A percentile compares a stretch with the other conserved stretches of the same genome.
These are phyloP conservation scores for Gautieria morchelliformis DNA, from an alignment of 768 basidiomycete genomes.

Conservation along the genomic window DNA sequence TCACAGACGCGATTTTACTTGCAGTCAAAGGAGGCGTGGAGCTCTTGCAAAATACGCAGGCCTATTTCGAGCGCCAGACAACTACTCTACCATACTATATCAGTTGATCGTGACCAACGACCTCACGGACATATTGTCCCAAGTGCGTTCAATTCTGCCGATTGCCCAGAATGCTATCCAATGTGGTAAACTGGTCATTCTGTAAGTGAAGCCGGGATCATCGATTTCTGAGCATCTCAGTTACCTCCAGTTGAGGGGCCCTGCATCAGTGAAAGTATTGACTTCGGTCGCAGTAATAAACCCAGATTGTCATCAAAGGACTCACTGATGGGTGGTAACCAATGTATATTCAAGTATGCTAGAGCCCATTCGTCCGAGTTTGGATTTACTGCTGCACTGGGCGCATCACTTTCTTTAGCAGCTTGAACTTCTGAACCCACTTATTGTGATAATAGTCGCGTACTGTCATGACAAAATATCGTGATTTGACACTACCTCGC, in stretches of 20 bases:
- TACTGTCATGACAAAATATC: conserved; percentile 21
- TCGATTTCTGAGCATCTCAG: neutral
- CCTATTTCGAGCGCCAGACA: too few relatives aligned
- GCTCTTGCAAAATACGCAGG: too few relatives aligned
- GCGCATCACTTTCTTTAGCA: neutral
- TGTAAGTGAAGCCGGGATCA: neutral
- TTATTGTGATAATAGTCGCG: conserved; percentile 23
- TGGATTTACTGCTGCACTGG: neutral
- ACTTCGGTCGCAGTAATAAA: conserved; percentile 24
- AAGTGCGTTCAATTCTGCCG: conserved; percentile 2
- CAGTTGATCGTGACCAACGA: too few relatives aligned
- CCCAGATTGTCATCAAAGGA: conserved; percentile 26
- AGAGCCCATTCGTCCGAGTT: conserved; percentile 17
- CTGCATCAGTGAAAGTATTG: conserved; percentile 20
- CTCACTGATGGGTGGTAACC: conserved; percentile 20
- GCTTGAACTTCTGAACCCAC: neutral
- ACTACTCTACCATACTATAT: too few relatives aligned
- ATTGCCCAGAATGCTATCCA: conserved; percentile 26
- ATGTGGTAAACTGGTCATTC: conserved; percentile 16
- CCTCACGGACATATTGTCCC: too few relatives aligned
- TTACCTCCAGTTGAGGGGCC: conserved; percentile 22
- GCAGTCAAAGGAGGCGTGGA: too few relatives aligned
- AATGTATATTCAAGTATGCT: conserved; percentile 13
- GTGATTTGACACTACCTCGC: conserved; percentile 20
- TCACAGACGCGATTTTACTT: too few relatives aligned